Evolutionary conservation across 805 yeast genomes (phyloP), one percentile per base, ranked within the genome.

Genomic region (Candida pseudoglaebosa): DNA sequence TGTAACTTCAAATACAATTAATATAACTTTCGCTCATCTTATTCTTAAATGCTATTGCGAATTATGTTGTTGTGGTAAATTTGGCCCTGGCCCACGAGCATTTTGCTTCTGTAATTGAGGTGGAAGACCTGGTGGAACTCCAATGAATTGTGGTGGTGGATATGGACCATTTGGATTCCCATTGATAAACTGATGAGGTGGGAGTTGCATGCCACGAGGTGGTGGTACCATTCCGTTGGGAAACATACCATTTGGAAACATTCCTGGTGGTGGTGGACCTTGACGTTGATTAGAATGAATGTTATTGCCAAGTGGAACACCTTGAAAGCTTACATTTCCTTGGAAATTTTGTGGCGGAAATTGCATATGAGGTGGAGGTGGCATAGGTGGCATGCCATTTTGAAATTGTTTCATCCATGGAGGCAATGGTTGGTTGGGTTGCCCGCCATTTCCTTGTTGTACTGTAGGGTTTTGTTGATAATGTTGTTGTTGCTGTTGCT

Each of bases 211-310:
- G 17, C 33, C 40, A 29, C 37, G 34, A 18, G 48, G 59, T 18
- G 50, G 52, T 14, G 49, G 45, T 13, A 47, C 49, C 50, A 50
- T 49, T 13, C 55, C 55, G 13, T 52, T 54, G 9, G 57, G 60
- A 28, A 43, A 39, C 13, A 49, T 43, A 1, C 68, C 68, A 3
- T 55, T 59, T 2, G 66, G 69, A 17, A 52, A 54, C 65, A 63
- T 57, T 5, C 67, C 68, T 13, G 67, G 66, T 3, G 64, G 64
- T 30, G 48, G 54, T 30, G 50, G 49, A 9, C 29, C 39, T 31
- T 41, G 39, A 13, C 30, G 43, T 12, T 36, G 34, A 18, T 33
- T 33, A 12, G 28, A 20, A 6, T n/a, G 36, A 4, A 16, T 18
- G 16, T 21, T 21, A 22, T 42, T 45, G 24, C 34, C 33, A 16